Base-by-base conservation (phyloP, 768 basidiomycete genomes). In the Aureoboletus auriporus region DNA sequence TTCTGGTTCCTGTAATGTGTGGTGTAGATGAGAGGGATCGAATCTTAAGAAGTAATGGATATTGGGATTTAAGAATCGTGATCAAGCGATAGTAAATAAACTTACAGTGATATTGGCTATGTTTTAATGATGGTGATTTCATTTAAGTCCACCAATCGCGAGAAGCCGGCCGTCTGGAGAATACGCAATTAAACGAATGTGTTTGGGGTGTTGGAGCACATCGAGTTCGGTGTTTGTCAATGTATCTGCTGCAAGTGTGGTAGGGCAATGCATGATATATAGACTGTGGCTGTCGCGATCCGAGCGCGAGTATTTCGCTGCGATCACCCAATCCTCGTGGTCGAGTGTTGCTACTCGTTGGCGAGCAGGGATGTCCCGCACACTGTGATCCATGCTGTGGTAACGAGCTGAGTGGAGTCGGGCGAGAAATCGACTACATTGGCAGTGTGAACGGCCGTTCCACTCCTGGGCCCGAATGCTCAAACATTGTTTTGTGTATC, bases 141-240 rank as follows among this genome's bases (percentile, higher is more conserved):
- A 1, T 6, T 17, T 28, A 11, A 42, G 11, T 14, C 12, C 37
- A 10, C 28, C 35, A 9, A 51, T 13, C 4, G 23, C 46, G 26
- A 56, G 39, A 20, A 17, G 36, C 2, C 11, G 39, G 14, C 26
- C 39, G 2, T 56, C 46, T 6, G 46, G 44, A 5, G 45, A 44
- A 29, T 42, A 4, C 0, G 29, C 23, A 6, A 55, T 38, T 0
- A 45, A 50, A 4, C 10, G 30, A 30, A 47, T 33, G 1, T 4
- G 13, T 16, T 45, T 31, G 29, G 33, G 12, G 23, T 42, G 39
- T 4, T 47, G 23, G 2, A 54, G 30, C 33, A 16, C 11, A 45
- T 14, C 42, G 12, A 51, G 36, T 12, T 48, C 42, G 1, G 42
- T 13, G 5, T 33, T 37, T 3, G 40, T 49, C 20, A 27, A 35